These are phyloP conservation scores for Macrolepiota albuminosa DNA, from an alignment of 768 basidiomycete genomes.

Conservation along the genomic window DNA sequence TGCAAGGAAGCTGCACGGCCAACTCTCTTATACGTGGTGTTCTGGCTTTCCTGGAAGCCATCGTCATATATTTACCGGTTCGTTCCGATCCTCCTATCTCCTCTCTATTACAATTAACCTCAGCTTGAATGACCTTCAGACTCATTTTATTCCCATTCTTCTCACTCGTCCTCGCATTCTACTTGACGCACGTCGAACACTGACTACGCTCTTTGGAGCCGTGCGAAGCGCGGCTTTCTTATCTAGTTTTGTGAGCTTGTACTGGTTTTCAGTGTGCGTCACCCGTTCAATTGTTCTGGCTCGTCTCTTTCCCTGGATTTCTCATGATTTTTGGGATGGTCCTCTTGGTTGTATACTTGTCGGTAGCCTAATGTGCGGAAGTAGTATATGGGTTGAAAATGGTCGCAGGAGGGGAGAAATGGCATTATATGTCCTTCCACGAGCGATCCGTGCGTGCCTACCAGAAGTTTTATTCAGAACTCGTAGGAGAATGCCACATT, in stretches of 20 bases:
- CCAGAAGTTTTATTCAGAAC: conserved; percentile 49
- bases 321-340: conserved; percentile 79
- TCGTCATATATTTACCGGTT: conserved; percentile 70
- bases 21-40: conserved; percentile 52
- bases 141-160: conserved; percentile 63
- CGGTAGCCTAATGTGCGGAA: conserved; percentile 67
- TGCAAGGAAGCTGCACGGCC: conserved; percentile 52
- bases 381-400: conserved; percentile 77
- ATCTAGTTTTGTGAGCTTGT: conserved; percentile 64
- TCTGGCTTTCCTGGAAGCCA: conserved; percentile 56
- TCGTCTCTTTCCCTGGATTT: conserved; percentile 56
- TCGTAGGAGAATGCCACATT: conserved; percentile 31
- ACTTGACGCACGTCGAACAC: conserved; percentile 35
- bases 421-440: conserved; percentile 72
- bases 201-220: conserved; percentile 44
- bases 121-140: conserved; percentile 34
- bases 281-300: conserved; percentile 64
- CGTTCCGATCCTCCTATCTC: conserved; percentile 19
- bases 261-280: conserved; percentile 67
- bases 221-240: conserved; percentile 69
- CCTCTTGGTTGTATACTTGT: conserved; percentile 63
- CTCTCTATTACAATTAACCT: conserved; percentile 1
- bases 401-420: conserved; percentile 71
- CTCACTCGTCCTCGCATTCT: conserved; percentile 54
- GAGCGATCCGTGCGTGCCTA: conserved; percentile 61